Evolutionary conservation across 106 monocot species (phyloP).

Genomic region (Allium cepa): DNA sequence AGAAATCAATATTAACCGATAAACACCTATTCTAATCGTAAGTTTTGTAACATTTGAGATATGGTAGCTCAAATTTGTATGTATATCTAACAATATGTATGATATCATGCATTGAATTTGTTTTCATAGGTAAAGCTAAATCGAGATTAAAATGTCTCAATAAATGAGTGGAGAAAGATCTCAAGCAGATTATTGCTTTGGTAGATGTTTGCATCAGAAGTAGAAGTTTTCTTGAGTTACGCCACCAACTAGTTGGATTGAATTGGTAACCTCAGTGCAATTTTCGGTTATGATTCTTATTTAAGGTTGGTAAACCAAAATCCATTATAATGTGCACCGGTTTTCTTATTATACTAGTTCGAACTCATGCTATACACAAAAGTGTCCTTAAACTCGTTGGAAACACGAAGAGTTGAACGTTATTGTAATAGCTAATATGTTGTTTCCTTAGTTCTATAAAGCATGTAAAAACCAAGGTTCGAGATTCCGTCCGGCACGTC

Average conservation of each 20-base stretch:
- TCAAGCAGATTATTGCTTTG: slow-evolving; percentile 46
- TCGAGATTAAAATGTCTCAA: slow-evolving; percentile 84
- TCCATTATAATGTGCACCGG: too few species aligned
- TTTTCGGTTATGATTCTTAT: neutral
- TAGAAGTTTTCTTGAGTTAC: slow-evolving; percentile 80
- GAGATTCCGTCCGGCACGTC: too few species aligned
- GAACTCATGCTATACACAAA: too few species aligned
- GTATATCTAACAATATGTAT: too few species aligned
- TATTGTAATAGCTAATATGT: too few species aligned
- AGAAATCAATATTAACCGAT: too few species aligned
- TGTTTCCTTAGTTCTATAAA: too few species aligned
- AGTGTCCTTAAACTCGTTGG: too few species aligned
- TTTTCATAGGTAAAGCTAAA: slow-evolving; percentile 45
- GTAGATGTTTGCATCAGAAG: slow-evolving; percentile 37
- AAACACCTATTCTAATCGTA: neutral
- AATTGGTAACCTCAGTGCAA: slow-evolving; percentile 11
- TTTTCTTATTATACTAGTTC: neutral
- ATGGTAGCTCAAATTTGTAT: neutral
- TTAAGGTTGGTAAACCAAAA: neutral
- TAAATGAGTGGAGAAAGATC: slow-evolving; percentile 89
- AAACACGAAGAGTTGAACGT: too few species aligned
- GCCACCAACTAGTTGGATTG: slow-evolving; percentile 77
- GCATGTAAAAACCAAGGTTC: too few species aligned
- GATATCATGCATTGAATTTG: neutral
- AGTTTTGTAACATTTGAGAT: neutral